Evolutionary conservation across 2,329 filamentous ascomycete species (phyloP).

Genomic region (Pseudogymnoascus sp.): DNA sequence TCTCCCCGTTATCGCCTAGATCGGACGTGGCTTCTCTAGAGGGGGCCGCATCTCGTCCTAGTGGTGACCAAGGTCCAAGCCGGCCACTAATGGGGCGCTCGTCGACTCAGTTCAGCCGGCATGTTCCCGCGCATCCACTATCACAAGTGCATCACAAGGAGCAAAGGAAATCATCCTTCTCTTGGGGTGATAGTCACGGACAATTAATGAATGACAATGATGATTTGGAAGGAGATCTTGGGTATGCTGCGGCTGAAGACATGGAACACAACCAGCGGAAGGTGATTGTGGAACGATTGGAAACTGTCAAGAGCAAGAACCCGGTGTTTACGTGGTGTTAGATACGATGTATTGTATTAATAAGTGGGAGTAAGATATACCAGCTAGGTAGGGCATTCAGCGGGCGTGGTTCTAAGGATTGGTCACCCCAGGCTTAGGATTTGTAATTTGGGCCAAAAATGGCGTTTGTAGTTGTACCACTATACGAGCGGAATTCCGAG

Average conservation of each 20-base stretch:
- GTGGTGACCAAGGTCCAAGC: slow-evolving; percentile 13
- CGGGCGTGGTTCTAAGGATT: slow-evolving; percentile 6
- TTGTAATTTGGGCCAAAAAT: slow-evolving; percentile 9
- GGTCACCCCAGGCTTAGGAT: slow-evolving; percentile 4
- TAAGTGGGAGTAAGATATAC: slow-evolving; percentile 8
- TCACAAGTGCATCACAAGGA: slow-evolving; percentile 15
- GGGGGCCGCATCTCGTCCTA: slow-evolving; percentile 11
- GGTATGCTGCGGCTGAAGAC: slow-evolving; percentile 87
- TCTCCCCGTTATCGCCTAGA: slow-evolving; percentile 19
- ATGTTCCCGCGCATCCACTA: slow-evolving; percentile 25
- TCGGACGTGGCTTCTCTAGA: neutral
- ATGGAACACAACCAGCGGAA: slow-evolving; percentile 87
- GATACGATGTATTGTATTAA: slow-evolving; percentile 17
- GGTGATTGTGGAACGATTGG: slow-evolving; percentile 92
- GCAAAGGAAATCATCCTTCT: slow-evolving; percentile 33
- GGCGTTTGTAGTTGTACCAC: slow-evolving; percentile 8
- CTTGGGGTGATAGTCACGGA: slow-evolving; percentile 12
- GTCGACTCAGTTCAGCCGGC: slow-evolving; percentile 28
- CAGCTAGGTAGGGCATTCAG: slow-evolving; percentile 6
- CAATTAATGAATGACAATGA: slow-evolving; percentile 54
- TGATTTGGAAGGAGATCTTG: slow-evolving; percentile 83
- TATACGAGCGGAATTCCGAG: slow-evolving; percentile 5
- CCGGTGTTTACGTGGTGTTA: slow-evolving; percentile 98
- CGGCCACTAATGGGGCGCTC: slow-evolving; percentile 22
- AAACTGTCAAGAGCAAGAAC: slow-evolving; percentile 90